phyloP scores from a whole-genome alignment of 495 filamentous ascomycete species.

The Xylaria venustula region DNA sequence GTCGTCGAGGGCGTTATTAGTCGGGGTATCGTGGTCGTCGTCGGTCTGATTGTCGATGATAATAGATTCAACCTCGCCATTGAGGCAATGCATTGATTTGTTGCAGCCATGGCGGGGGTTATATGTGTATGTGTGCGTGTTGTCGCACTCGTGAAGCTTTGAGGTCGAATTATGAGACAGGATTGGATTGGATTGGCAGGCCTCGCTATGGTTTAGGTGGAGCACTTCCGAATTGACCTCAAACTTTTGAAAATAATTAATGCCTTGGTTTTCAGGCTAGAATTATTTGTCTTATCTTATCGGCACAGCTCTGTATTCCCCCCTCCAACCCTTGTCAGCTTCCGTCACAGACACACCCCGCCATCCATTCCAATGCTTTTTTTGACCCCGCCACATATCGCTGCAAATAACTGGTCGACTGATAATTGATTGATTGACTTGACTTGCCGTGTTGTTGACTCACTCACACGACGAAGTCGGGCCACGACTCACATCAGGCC shows the following conservation, averaged over 20 bases:
- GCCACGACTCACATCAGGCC: neutral
- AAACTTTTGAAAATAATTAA: constrained; percentile 2
- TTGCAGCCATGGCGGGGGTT: constrained; percentile 36
- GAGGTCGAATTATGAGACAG: constrained; percentile 9
- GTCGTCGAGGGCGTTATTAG: constrained; percentile 38
- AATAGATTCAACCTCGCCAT: constrained; percentile 53
- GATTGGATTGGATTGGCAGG: no score
- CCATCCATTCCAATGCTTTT: constrained; percentile 10
- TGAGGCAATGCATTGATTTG: constrained; percentile 57
- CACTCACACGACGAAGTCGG: constrained; percentile 2
- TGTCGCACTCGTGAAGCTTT: constrained; percentile 5
- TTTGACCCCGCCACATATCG: constrained; percentile 18
- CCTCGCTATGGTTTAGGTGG: neutral
- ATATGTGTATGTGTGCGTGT: constrained; percentile 1
- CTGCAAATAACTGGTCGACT: neutral
- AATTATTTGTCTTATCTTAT: constrained; percentile 2
- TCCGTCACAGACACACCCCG: constrained; percentile 1
- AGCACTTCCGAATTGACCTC: neutral
- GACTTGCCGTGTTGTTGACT: constrained; percentile 5
- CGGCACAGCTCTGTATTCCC: neutral
- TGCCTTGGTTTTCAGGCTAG: constrained; percentile 11
- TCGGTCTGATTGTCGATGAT: constrained; percentile 33
- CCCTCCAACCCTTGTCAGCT: neutral
- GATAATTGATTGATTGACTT: neutral
- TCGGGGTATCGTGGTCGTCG: constrained; percentile 37